Percentiles rank a stretch among this genome's conserved stretches.
phyloP scores from a whole-genome alignment of 2,329 filamentous ascomycete species.

The Penicillium sp. region DNA sequence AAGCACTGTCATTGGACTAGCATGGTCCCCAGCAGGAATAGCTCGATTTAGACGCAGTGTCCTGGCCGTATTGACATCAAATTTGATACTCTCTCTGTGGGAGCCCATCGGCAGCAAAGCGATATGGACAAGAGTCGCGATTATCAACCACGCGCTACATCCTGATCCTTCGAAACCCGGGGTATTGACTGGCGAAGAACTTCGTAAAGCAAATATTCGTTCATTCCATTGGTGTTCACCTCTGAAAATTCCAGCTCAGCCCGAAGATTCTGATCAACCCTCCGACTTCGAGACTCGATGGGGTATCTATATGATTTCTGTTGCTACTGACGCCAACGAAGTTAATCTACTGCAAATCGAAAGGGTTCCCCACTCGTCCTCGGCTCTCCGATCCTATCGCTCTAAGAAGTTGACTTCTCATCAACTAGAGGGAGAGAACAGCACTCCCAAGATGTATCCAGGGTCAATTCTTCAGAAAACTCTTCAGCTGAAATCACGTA shows the following conservation, averaged over 20 bases:
- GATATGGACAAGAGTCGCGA: slow-evolving; percentile 56
- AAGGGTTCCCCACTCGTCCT: slow-evolving; percentile 12
- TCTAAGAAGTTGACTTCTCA: slow-evolving; percentile 33
- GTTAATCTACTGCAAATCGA: slow-evolving; percentile 36
- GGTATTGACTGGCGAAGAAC: slow-evolving; percentile 24
- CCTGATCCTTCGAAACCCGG: slow-evolving; percentile 40
- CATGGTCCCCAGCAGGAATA: slow-evolving; percentile 63
- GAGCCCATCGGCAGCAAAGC: slow-evolving; percentile 51
- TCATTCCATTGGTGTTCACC: slow-evolving; percentile 49
- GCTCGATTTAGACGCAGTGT: slow-evolving; percentile 58
- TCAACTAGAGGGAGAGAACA: slow-evolving; percentile 18
- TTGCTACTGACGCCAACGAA: slow-evolving; percentile 47
- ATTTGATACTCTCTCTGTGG: slow-evolving; percentile 61
- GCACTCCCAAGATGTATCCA: slow-evolving; percentile 19
- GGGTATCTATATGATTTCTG: slow-evolving; percentile 41
- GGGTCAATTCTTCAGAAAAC: slow-evolving; percentile 36
- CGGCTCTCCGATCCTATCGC: slow-evolving; percentile 17
- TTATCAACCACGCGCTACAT: slow-evolving; percentile 57
- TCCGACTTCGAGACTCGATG: slow-evolving; percentile 31
- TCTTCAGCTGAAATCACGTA: slow-evolving; percentile 29
- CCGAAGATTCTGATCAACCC: slow-evolving; percentile 5
- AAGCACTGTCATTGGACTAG: slow-evolving; percentile 53
- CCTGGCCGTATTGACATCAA: slow-evolving; percentile 61
- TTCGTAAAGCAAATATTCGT: slow-evolving; percentile 41
- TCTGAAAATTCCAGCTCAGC: slow-evolving; percentile 24